phyloP scores from a whole-genome alignment of 169 alveolate species.

The Eimeria sp. region DNA sequence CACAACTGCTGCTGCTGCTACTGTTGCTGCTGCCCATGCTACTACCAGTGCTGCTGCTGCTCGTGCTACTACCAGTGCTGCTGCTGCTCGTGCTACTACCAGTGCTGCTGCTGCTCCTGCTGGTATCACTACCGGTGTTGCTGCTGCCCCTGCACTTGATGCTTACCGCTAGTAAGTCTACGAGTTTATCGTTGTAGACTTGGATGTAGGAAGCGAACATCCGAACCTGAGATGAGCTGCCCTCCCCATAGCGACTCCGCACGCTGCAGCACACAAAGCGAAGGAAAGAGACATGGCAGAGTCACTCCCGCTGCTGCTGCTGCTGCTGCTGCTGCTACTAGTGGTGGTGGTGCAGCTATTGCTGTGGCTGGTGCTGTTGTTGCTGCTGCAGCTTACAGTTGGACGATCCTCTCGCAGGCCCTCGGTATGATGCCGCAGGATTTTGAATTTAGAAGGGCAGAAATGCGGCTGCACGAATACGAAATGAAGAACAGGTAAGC shows the following conservation, averaged over 20 bases:
- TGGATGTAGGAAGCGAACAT: conserved; percentile 88
- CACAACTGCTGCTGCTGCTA: background rate
- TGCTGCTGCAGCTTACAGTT: conserved; percentile 68
- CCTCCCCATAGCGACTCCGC: conserved; percentile 45
- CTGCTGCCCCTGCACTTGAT: conserved; percentile 17
- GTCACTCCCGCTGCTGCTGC: too few species aligned
- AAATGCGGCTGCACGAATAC: conserved; percentile 40
- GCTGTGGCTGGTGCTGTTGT: conserved; percentile 32
- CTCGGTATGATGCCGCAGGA: conserved; percentile 88
- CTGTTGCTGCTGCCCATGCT: too few species aligned
- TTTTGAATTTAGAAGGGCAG: conserved; percentile 82
- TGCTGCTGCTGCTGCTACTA: conserved; percentile 5
- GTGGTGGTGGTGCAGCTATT: background rate
- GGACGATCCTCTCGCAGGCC: conserved; percentile 88
- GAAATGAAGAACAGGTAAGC: background rate
- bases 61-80: background rate
- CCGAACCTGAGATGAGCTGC: conserved; percentile 56
- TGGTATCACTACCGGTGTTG: background rate
- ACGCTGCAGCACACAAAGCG: conserved; percentile 30
- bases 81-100: background rate
- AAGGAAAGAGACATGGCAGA: background rate
- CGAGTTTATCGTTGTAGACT: conserved; percentile 87
- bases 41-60: background rate
- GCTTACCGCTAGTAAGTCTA: conserved; percentile 86
- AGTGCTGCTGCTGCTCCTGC: conserved; percentile 16